Conservation (phyloP, 257 asterid genomes). For the Solanum bukasovii region DNA sequence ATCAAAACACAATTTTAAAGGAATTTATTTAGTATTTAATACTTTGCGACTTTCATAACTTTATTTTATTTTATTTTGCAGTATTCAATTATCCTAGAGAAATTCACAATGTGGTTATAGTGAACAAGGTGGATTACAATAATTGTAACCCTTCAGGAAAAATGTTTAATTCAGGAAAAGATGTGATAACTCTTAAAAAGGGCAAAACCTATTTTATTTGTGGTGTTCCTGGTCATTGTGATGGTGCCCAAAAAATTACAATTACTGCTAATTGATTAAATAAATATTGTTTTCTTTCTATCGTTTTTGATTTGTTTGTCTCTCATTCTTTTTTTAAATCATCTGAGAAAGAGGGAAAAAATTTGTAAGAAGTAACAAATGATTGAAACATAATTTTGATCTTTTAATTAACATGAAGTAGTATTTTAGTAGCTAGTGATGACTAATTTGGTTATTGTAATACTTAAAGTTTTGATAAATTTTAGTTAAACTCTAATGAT, state of each 20-base stretch:
- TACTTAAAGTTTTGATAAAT: too few species aligned
- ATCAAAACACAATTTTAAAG: too few species aligned
- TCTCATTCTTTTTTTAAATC: background rate
- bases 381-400: background rate
- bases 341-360: background rate
- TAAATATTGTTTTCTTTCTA: too few species aligned
- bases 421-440: background rate
- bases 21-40: too few species aligned
- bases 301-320: too few species aligned
- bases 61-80: background rate
- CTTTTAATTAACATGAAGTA: background rate
- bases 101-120: background rate
- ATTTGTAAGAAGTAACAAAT: background rate
- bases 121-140: background rate
- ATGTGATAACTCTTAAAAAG: background rate
- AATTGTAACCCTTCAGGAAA: background rate
- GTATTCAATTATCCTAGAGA: background rate
- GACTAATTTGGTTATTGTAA: background rate
- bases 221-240: background rate
- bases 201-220: background rate
- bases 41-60: too few species aligned
- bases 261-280: background rate
- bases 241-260: background rate
- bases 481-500: background rate
- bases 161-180: background rate